Evolutionary conservation across 129 eudicot species (phyloP).

Genomic region (Chrysanthemum makinoi): DNA sequence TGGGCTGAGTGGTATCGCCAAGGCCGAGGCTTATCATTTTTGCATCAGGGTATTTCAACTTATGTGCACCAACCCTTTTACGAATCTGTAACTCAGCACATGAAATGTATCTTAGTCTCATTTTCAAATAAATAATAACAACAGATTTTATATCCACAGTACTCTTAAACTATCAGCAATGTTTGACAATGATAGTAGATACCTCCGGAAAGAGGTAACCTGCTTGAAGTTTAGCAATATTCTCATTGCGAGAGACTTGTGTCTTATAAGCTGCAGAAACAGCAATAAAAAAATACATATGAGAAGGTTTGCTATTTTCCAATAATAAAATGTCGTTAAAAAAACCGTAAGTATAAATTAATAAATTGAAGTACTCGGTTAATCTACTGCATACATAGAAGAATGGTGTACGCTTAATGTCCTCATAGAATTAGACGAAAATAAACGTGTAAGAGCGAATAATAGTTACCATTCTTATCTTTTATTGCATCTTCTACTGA

Average conservation of each 20-base stretch:
- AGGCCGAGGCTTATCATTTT: slow-evolving; percentile 90
- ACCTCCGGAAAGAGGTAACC: slow-evolving; percentile 96
- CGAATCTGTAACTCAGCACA: slow-evolving; percentile 51
- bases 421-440: no score
- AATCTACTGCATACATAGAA: no score
- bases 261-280: slow-evolving; percentile 67
- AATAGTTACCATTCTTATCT: no score
- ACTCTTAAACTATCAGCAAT: slow-evolving; percentile 8
- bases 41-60: slow-evolving; percentile 81
- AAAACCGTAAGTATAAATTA: no score
- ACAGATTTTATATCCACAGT: no score
- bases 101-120: slow-evolving; percentile 1
- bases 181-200: slow-evolving; percentile 12
- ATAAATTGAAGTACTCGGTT: no score
- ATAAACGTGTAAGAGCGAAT: no score
- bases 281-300: no score
- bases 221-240: slow-evolving; percentile 80
- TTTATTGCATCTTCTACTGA: slow-evolving; percentile 10
- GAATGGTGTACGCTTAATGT: no score
- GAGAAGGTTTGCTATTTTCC: no score
- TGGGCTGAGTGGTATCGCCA: slow-evolving; percentile 96
- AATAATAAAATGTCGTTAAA: no score
- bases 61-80: slow-evolving; percentile 67
- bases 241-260: slow-evolving; percentile 73
- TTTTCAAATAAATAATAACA: neutral